Evolutionary conservation across 2,329 filamentous ascomycete genomes (phyloP).

Genomic region (Microascus cirrosus): DNA sequence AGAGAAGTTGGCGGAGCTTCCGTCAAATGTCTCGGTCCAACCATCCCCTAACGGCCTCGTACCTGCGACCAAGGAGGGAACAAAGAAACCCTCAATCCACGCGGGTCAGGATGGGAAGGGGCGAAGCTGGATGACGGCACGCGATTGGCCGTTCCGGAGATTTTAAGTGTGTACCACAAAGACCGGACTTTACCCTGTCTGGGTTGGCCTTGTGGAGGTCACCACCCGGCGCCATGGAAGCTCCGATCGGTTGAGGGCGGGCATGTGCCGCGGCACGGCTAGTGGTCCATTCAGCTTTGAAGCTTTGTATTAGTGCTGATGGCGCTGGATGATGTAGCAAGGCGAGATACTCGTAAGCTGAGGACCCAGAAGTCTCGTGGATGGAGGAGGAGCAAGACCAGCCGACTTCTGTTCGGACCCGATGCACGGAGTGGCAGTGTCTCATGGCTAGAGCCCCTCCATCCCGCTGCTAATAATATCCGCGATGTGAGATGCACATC

Average conservation of each 20-base stretch:
- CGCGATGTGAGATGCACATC: not conserved
- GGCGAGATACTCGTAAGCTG: not conserved
- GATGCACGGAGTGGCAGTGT: not conserved
- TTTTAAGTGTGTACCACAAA: not conserved
- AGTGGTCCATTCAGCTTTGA: not conserved
- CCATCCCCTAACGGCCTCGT: not conserved
- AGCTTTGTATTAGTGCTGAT: not conserved
- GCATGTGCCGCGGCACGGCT: not conserved
- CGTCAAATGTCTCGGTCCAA: conserved; percentile 2
- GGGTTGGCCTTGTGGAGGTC: not conserved
- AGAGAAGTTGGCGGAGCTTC: not conserved
- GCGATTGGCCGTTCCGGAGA: not conserved
- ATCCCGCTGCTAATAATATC: not conserved
- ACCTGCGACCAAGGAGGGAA: not conserved
- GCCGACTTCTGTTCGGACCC: not conserved
- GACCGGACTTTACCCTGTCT: not conserved
- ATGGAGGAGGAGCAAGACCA: not conserved
- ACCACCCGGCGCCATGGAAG: not conserved
- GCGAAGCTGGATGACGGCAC: not conserved
- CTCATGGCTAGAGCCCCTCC: not conserved
- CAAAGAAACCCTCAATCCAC: not conserved
- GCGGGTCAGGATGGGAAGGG: not conserved
- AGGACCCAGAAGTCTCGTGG: not conserved
- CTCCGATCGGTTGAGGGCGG: not conserved
- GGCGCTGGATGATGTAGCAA: not conserved